Evolutionary conservation across 2,329 filamentous ascomycete species (phyloP), one percentile per base, ranked within the genome.

Genomic region (Rosellinia necatrix): DNA sequence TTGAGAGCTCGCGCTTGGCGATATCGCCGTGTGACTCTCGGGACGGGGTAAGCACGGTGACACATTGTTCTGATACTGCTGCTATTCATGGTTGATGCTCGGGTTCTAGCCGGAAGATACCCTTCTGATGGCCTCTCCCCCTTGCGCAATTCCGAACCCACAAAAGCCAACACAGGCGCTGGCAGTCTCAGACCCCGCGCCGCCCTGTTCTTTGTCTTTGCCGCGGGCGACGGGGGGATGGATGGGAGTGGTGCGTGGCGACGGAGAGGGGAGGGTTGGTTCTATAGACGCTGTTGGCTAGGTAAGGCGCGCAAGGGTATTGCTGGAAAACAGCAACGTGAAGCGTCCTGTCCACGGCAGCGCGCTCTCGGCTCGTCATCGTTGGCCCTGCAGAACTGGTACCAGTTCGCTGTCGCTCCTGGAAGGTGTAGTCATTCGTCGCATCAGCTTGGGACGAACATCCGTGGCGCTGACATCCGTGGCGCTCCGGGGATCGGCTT

Each of bases 281-380:
- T 35, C 29, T 47, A 13, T 51, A 53, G n/a, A n/a, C n/a, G n/a
- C n/a, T n/a, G n/a, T n/a, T n/a, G n/a, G n/a, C n/a, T n/a, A n/a
- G n/a, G n/a, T n/a, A n/a, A n/a, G n/a, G n/a, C n/a, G n/a, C n/a
- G n/a, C n/a, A n/a, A n/a, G n/a, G n/a, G n/a, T n/a, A n/a, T n/a
- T n/a, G n/a, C n/a, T n/a, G n/a, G n/a, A n/a, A n/a, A 30, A 56
- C 37, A 38, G 38, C 62, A 64, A 25, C 62, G 63, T 1, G 56
- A 60, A 6, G 56, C 43, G 34, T 59, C 59, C 29, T 60, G 44
- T 8, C 60, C 55, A 27, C 60, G 63, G 27, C 46, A 61, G 19
- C 61, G 55, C n/a, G 38, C 44, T 3, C 58, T 58, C 2, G 49
- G 54, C 4, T 44, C 17, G 34, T 54, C 43, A 13, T 56, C 53